A percentile compares a stretch with the other conserved stretches of the same genome.
These are phyloP conservation scores for Rhodosporidiobolus sp. DNA, from an alignment of 768 basidiomycete genomes.

Conservation along the genomic window DNA sequence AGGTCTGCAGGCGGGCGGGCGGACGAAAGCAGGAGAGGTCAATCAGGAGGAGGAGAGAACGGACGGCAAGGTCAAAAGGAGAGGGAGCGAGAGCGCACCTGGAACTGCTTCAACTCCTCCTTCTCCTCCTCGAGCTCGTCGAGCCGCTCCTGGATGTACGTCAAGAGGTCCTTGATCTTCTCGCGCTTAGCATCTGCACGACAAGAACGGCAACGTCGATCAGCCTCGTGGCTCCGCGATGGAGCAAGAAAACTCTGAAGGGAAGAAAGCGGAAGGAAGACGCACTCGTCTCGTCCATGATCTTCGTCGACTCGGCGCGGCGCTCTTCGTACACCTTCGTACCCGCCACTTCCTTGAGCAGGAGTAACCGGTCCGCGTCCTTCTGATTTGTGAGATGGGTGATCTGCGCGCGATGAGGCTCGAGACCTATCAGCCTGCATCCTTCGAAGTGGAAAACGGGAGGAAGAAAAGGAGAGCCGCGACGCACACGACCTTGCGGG, in stretches of 20 bases:
- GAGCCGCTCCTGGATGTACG: slow-evolving; percentile 84
- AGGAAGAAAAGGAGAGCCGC: no score
- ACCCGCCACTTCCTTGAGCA: slow-evolving; percentile 97
- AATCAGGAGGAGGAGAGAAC: no score
- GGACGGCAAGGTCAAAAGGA: no score
- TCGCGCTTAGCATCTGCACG: slow-evolving; percentile 71
- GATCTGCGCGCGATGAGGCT: slow-evolving; percentile 57
- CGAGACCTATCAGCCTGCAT: background rate
- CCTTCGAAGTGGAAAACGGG: slow-evolving; percentile 12
- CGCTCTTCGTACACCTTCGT: slow-evolving; percentile 98
- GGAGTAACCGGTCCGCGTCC: slow-evolving; percentile 83
- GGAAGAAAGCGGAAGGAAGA: background rate
- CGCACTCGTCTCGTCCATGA: slow-evolving; percentile 83
- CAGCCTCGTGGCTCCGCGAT: background rate
- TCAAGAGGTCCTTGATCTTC: slow-evolving; percentile 85
- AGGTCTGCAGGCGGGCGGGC: slow-evolving; percentile 46
- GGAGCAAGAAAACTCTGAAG: background rate
- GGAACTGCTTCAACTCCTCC: slow-evolving; percentile 93
- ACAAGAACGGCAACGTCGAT: background rate
- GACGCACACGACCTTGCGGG: slow-evolving; percentile 86
- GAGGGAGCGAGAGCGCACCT: no score
- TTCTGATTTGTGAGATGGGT: slow-evolving; percentile 95
- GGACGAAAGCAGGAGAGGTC: no score
- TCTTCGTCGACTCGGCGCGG: slow-evolving; percentile 82
- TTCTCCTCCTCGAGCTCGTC: slow-evolving; percentile 95